Percentiles rank a stretch among this genome's conserved stretches.
Evolutionary conservation across 306 rosid species (phyloP).

Genomic region (Medicago lupulina): DNA sequence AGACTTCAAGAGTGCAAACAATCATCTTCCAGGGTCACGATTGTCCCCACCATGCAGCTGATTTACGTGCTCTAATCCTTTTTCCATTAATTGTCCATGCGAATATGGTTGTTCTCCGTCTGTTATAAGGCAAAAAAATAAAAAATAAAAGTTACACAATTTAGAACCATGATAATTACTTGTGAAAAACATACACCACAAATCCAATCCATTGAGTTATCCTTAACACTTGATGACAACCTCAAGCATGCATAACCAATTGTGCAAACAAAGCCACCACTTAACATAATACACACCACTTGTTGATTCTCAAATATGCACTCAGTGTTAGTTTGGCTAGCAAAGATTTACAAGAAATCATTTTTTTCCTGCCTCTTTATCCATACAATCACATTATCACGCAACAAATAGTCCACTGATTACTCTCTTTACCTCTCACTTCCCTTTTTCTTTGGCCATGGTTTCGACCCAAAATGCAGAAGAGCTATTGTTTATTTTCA

Average conservation of each 20-base stretch:
- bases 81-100: slow-evolving; percentile 57
- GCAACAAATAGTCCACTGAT: slow-evolving; percentile 11
- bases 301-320: background rate
- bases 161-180: background rate
- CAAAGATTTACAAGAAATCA: background rate
- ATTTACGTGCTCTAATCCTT: slow-evolving; percentile 43
- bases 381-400: background rate
- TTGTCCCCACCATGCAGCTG: slow-evolving; percentile 13
- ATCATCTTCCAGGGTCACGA: slow-evolving; percentile 2
- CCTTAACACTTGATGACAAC: background rate
- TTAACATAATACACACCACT: background rate
- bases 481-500: slow-evolving; percentile 1
- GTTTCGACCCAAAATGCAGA: slow-evolving; percentile 7
- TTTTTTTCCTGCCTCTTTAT: background rate
- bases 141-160: slow-evolving; percentile 8
- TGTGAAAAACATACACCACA: slow-evolving; percentile 18
- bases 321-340: background rate
- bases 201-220: background rate
- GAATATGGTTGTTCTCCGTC: slow-evolving; percentile 60
- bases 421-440: background rate
- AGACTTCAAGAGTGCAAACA: slow-evolving; percentile 8
- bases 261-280: slow-evolving; percentile 3
- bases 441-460: background rate
- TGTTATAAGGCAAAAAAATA: slow-evolving; percentile 46
- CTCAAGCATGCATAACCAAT: slow-evolving; percentile 9